A percentile compares a stretch with the other conserved stretches of the same genome.
phyloP scores from a whole-genome alignment of 176 grass and related monocot species.

The Hordeum marinum region DNA sequence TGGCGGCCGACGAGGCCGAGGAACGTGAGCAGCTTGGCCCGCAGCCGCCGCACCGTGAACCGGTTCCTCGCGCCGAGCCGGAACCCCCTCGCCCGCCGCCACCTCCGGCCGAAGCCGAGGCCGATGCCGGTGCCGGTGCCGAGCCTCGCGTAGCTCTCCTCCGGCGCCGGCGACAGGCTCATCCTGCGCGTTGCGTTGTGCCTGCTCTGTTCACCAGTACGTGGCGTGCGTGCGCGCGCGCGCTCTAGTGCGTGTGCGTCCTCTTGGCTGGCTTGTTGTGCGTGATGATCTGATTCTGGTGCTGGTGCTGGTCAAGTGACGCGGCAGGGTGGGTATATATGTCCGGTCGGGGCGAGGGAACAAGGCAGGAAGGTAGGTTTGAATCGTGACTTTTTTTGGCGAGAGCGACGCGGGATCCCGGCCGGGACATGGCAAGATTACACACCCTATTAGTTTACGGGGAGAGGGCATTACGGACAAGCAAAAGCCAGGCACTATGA shows the following conservation, averaged over 20 bases:
- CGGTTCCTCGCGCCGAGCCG: conserved; percentile 40
- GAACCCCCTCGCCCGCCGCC: conserved; percentile 46
- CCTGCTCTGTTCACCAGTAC: neutral
- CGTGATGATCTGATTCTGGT: neutral
- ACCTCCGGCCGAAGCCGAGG: neutral
- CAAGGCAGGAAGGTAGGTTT: conserved; percentile 62
- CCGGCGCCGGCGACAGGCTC: neutral
- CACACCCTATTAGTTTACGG: conserved; percentile 19
- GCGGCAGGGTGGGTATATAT: conserved; percentile 1
- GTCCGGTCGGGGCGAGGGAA: conserved; percentile 28
- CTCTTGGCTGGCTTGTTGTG: neutral
- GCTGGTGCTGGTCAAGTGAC: conserved; percentile 9
- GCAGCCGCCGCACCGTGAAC: conserved; percentile 58
- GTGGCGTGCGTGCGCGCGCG: neutral
- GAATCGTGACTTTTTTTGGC: conserved; percentile 31
- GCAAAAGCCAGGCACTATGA: conserved; percentile 23
- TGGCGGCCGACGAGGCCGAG: conserved; percentile 44
- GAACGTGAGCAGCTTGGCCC: conserved; percentile 36
- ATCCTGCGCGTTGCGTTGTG: neutral
- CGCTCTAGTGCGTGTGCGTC: neutral
- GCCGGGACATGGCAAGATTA: conserved; percentile 32
- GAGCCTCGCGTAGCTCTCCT: conserved; percentile 41
- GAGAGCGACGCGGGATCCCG: conserved; percentile 32
- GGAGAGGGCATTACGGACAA: conserved; percentile 44
- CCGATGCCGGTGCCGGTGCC: neutral